Percentiles rank a stretch among this genome's conserved stretches.
Conservation (phyloP, 2,329 filamentous ascomycete species). For the Zasmidium angulare region DNA sequence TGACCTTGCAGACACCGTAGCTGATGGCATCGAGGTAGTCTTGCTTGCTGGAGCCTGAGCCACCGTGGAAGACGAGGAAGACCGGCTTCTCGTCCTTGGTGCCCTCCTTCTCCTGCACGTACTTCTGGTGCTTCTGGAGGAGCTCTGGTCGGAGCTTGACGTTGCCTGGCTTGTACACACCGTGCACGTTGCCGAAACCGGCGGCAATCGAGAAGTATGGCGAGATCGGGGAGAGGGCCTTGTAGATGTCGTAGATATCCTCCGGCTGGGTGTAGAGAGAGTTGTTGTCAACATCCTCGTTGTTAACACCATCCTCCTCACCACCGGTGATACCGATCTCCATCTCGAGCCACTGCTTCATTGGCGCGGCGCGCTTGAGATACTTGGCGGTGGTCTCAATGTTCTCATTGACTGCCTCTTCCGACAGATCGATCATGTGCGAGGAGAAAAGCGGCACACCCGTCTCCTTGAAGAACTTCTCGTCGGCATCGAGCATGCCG, state of each 20-base stretch:
- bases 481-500: constrained; percentile 91
- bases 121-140: constrained; percentile 92
- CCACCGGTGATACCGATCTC: constrained; percentile 94
- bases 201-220: constrained; percentile 98
- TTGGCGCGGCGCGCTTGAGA: constrained; percentile 87
- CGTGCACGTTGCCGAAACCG: constrained; percentile 98
- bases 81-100: constrained; percentile 82
- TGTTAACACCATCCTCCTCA: constrained; percentile 98
- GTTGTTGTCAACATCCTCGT: constrained; percentile 95
- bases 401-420: constrained; percentile 89
- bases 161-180: constrained; percentile 98
- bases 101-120: constrained; percentile 77
- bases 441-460: constrained; percentile 91
- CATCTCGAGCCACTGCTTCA: constrained; percentile 99
- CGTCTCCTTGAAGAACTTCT: constrained; percentile 90
- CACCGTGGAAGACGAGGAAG: constrained; percentile 99
- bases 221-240: constrained; percentile 79
- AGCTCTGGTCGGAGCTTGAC: constrained; percentile 96
- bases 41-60: constrained; percentile 84
- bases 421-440: constrained; percentile 98
- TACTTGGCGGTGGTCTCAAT: constrained; percentile 89
- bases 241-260: constrained; percentile 90
- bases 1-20: constrained; percentile 98
- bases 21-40: constrained; percentile 88
- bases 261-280: constrained; percentile 97